Base-by-base conservation (phyloP, 1,284 basidiomycete species). In the Rhizopogon parksii region DNA sequence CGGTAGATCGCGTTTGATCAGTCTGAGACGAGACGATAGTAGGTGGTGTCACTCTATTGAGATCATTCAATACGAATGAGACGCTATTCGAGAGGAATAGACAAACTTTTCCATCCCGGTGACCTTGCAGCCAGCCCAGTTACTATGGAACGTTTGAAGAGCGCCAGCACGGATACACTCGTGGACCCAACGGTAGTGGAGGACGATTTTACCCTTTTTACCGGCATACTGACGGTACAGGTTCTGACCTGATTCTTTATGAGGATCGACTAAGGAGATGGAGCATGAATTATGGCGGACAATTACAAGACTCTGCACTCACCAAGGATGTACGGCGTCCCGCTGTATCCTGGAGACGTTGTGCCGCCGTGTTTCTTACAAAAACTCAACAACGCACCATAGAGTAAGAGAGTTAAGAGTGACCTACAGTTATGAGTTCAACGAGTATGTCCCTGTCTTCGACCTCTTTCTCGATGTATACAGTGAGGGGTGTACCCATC, bases 401-500 rank as follows among this genome's bases (percentile, higher is more conserved):
- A 17, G 1, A 35, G 3, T 24, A 14, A n/a, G 14, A 27, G 11
- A 25, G 14, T 12, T 6, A 15, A 19, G 9, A 57, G 46, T 53
- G 53, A 74, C 78, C 60, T 62, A 88, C 88, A 49, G 72, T 71
- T 59, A 91, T 76, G 53, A 86, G 69, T 49, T 80, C 77, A 34
- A 78, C 72, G 49, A 91, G 70, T 49, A 66, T 59, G 27, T 84
- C 80, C 60, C 78, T 79, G 68, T 88, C 80, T 30, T 77, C 71
- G 32, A 91, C 84, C 51, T 89, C 86, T 59, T 87, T 85, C 60
- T 88, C 85, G 59, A 91, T 75, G 69, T 85, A 91, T 55, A 90
- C 75, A 19, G 76, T 67, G 47, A 91, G 76, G 1, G 86, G 81
- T 1, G 74, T 79, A 60, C 88, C 88, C 67, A 87, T 77, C 78